phyloP scores from a whole-genome alignment of 306 rosid species.

The Fragaria iinumae region DNA sequence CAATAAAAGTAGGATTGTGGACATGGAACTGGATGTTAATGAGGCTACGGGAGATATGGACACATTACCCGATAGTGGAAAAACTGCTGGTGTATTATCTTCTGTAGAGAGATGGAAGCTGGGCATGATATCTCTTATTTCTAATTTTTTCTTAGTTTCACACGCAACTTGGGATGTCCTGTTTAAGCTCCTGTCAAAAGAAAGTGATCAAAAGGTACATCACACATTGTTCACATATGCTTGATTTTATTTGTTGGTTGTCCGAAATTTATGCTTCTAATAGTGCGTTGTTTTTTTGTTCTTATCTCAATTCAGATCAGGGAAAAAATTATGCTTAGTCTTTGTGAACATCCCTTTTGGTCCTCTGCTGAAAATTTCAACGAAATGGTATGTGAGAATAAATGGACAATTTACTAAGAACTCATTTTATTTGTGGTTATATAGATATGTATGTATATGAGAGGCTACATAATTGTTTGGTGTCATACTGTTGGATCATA shows the following conservation, averaged over 20 bases:
- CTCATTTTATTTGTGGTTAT: background rate
- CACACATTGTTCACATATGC: slow-evolving; percentile 14
- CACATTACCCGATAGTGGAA: slow-evolving; percentile 39
- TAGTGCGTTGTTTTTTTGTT: slow-evolving; percentile 5
- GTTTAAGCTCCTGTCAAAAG: slow-evolving; percentile 59
- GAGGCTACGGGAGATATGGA: slow-evolving; percentile 66
- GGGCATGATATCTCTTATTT: slow-evolving; percentile 59
- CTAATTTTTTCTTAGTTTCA: slow-evolving; percentile 64
- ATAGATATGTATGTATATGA: background rate
- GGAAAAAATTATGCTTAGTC: slow-evolving; percentile 56
- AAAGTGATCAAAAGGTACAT: slow-evolving; percentile 65
- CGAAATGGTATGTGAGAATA: slow-evolving; percentile 57
- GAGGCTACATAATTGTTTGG: background rate
- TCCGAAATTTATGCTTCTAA: slow-evolving; percentile 7
- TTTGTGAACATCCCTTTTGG: slow-evolving; percentile 75
- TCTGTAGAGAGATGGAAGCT: slow-evolving; percentile 65
- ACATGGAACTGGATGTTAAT: slow-evolving; percentile 74
- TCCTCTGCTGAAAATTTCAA: slow-evolving; percentile 52
- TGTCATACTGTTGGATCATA: slow-evolving; percentile 2
- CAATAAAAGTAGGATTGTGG: slow-evolving; percentile 65
- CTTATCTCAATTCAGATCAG: slow-evolving; percentile 50
- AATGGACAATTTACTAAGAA: slow-evolving; percentile 14
- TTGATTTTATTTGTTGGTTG: background rate
- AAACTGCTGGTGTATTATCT: slow-evolving; percentile 33
- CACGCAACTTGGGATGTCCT: slow-evolving; percentile 65